A percentile compares a stretch with the other conserved stretches of the same genome.
These are phyloP conservation scores for Micractinium conductrix DNA, from an alignment of 139 green algal genomes.

Conservation along the genomic window DNA sequence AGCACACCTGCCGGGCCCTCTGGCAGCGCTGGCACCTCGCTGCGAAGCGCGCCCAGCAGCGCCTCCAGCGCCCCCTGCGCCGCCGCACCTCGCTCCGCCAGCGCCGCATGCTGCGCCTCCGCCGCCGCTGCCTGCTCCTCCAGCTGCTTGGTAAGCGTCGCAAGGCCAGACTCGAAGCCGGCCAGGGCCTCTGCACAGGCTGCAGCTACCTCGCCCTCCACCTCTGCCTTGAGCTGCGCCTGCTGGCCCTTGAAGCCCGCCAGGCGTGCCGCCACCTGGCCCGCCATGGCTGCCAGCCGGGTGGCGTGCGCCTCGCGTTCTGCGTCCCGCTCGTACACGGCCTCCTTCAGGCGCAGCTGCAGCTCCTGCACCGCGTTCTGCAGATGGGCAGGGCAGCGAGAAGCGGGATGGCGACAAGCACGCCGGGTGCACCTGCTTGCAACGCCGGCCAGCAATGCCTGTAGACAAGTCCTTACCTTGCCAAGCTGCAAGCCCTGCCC, in stretches of 20 bases:
- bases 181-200: constrained; percentile 1
- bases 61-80: neutral
- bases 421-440: neutral
- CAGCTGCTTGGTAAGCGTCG: constrained; percentile 1
- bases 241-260: neutral
- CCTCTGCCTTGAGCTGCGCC: neutral
- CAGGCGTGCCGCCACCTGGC: constrained; percentile 1
- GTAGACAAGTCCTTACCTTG: neutral
- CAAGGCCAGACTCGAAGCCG: constrained; percentile 2
- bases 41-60: neutral
- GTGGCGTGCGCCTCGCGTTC: neutral
- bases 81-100: neutral
- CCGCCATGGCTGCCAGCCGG: neutral
- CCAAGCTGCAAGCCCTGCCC: no score
- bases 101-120: neutral
- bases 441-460: neutral
- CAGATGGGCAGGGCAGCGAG: neutral
- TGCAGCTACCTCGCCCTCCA: constrained; percentile 14
- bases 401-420: no score
- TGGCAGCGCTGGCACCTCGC: neutral
- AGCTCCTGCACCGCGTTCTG: constrained; percentile 18
- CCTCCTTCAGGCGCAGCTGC: constrained; percentile 11
- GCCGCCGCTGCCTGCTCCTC: neutral
- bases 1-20: neutral
- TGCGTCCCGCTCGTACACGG: neutral